Percentiles rank a stretch among this genome's conserved stretches.
These are phyloP conservation scores for Mentha longifolia DNA, from an alignment of 257 asterid genomes.

Conservation along the genomic window DNA sequence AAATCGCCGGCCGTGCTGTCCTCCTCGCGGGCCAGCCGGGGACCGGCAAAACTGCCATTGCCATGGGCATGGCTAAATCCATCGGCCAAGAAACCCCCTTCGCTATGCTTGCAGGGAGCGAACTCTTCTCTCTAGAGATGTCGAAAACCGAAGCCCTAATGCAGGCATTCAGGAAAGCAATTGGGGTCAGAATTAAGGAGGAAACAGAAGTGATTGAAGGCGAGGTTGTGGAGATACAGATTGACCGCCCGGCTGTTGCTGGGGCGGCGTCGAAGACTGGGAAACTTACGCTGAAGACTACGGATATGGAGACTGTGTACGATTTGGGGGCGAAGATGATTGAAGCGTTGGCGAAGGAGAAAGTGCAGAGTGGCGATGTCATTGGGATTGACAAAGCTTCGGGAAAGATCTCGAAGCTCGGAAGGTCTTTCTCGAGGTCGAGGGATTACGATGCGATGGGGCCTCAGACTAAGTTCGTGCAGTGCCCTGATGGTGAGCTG, in stretches of 20 bases:
- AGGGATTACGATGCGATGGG: constrained; percentile 97
- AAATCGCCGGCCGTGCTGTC: constrained; percentile 81
- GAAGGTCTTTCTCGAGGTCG: constrained; percentile 87
- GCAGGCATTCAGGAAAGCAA: constrained; percentile 90
- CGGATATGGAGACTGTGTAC: constrained; percentile 89
- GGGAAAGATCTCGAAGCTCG: constrained; percentile 84
- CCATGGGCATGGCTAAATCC: constrained; percentile 95
- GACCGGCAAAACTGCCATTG: constrained; percentile 84
- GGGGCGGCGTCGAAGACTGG: constrained; percentile 90
- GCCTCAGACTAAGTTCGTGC: constrained; percentile 91
- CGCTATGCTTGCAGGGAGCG: constrained; percentile 92
- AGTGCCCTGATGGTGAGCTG: constrained; percentile 97
- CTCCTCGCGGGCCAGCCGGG: constrained; percentile 91
- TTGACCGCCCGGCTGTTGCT: constrained; percentile 80
- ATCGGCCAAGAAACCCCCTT: constrained; percentile 88
- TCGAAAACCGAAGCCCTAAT: constrained; percentile 87
- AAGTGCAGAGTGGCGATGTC: constrained; percentile 94
- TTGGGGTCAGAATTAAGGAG: constrained; percentile 87
- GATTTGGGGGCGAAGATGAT: constrained; percentile 92
- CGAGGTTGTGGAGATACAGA: constrained; percentile 80
- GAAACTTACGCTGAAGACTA: constrained; percentile 76
- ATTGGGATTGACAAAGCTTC: constrained; percentile 90
- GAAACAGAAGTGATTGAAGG: constrained; percentile 92
- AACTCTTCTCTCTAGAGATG: constrained; percentile 86
- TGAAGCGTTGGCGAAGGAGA: constrained; percentile 89